Base-by-base conservation (phyloP, 208 protist species). In the Leptomonas pyrrhocoris region DNA sequence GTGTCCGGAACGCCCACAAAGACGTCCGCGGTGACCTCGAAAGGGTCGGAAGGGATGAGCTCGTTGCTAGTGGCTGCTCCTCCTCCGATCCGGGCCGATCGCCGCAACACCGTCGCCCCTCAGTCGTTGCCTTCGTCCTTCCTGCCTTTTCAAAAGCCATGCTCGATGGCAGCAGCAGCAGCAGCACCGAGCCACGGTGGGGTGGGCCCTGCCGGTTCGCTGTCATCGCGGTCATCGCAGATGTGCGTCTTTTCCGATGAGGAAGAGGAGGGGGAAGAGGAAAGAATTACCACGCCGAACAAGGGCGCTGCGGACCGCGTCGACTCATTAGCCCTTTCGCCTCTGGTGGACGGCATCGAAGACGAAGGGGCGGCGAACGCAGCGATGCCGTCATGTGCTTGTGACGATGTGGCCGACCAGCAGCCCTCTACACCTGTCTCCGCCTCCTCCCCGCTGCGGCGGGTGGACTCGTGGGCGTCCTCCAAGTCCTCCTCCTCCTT, bases 61-160 rank as follows among this genome's bases (percentile, higher is more conserved):
- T 40, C 46, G 9, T 19, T 55, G 45, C 12, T 18, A 30, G 12
- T 19, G n/a, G 54, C 2, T n/a, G 7, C 0, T 3, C 23, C 11
- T 31, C n/a, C n/a, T 11, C 54, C 54, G 16, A 19, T 45, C n/a
- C 56, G 38, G 12, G 11, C 38, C 7, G 46, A 57, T 19, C 61
- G 48, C 48, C 46, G 61, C 46, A 48, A 13, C 61, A 67, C 61
- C 12, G 61, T 34, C 18, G 49, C 48, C 8, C 61, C 61, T 34
- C 48, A 18, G 15, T 4, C 61, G 48, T 34, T 36, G 43, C 18
- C 48, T 0, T n/a, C 48, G 34, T 28, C 61, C 23, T 21, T 25
- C 19, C 42, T 58, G 7, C 54, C 31, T n/a, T 43, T 58, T 15
- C 56, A 58, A 31, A 36, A 4, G 59, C 1, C 13, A 15, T 27